Evolutionary conservation across 305 asterid species (phyloP).

Genomic region (Ruellia speciosa): DNA sequence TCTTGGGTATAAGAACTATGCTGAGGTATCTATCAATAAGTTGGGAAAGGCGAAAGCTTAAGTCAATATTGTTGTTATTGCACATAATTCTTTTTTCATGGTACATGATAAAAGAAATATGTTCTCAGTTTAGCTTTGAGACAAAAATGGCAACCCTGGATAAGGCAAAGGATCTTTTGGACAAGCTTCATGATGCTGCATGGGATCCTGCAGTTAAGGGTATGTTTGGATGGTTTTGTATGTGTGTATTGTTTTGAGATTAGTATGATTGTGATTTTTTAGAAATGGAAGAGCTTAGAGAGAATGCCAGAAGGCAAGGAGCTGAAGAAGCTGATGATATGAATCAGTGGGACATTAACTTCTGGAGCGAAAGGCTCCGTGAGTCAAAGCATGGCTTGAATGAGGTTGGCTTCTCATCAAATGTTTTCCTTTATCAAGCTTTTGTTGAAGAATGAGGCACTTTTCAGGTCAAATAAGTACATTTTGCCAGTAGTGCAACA

Average conservation of each 20-base stretch:
- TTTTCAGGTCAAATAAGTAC: background rate
- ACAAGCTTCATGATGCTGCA: slow-evolving; percentile 59
- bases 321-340: slow-evolving; percentile 57
- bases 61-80: slow-evolving; percentile 1
- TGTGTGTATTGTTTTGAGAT: background rate
- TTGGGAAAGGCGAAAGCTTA: background rate
- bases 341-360: slow-evolving; percentile 73
- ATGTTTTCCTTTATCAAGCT: background rate
- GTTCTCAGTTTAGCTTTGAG: slow-evolving; percentile 57
- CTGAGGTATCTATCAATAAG: slow-evolving; percentile 39
- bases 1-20: slow-evolving; percentile 58
- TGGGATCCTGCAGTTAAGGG: slow-evolving; percentile 67
- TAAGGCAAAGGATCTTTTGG: slow-evolving; percentile 63
- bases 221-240: slow-evolving; percentile 19
- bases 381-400: slow-evolving; percentile 66
- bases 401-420: slow-evolving; percentile 44
- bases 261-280: slow-evolving; percentile 7
- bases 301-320: slow-evolving; percentile 46
- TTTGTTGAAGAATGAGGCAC: background rate
- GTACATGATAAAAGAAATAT: slow-evolving; percentile 6
- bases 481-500: too few relatives aligned
- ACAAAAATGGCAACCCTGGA: slow-evolving; percentile 71
- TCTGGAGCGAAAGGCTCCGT: slow-evolving; percentile 82
- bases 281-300: slow-evolving; percentile 65
- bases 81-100: slow-evolving; percentile 5